phyloP scores from a whole-genome alignment of 2,329 filamentous ascomycete species.

The Colletotrichum musicola region DNA sequence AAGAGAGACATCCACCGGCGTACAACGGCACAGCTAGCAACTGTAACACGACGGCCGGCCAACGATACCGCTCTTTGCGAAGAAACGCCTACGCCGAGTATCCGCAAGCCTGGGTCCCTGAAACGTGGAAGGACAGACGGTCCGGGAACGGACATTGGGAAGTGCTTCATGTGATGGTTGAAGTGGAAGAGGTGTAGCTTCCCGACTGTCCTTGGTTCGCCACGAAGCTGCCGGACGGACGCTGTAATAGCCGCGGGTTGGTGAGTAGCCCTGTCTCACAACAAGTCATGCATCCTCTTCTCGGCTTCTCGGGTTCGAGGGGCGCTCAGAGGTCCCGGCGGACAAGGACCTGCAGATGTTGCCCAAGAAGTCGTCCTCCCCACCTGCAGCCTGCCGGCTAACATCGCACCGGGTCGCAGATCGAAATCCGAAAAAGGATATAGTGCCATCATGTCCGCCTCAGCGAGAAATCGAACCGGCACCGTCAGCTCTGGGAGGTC shows the following conservation, averaged over 20 bases:
- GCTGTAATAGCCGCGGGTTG: constrained; percentile 48
- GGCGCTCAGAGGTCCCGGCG: constrained; percentile 34
- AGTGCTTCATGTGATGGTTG: constrained; percentile 54
- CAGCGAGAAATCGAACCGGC: constrained; percentile 69
- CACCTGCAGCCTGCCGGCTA: constrained; percentile 44
- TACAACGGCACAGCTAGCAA: constrained; percentile 31
- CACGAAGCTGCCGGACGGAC: constrained; percentile 40
- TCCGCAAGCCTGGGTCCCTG: constrained; percentile 37
- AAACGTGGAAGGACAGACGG: constrained; percentile 41
- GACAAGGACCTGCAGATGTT: constrained; percentile 39
- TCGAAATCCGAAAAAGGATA: constrained; percentile 47
- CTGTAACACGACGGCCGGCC: constrained; percentile 26
- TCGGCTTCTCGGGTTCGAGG: constrained; percentile 31
- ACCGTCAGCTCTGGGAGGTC: constrained; percentile 70
- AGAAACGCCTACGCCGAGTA: constrained; percentile 16
- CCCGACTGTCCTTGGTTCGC: constrained; percentile 40
- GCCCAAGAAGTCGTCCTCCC: constrained; percentile 41
- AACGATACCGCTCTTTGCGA: constrained; percentile 24
- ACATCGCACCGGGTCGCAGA: constrained; percentile 41
- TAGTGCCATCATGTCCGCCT: constrained; percentile 68
- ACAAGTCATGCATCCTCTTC: constrained; percentile 40
- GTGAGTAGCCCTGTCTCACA: constrained; percentile 56
- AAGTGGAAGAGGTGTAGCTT: constrained; percentile 51
- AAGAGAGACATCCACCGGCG: constrained; percentile 22
- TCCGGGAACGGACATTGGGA: constrained; percentile 49